phyloP scores from a whole-genome alignment of 257 asterid species.

The Gentiana macrophylla region DNA sequence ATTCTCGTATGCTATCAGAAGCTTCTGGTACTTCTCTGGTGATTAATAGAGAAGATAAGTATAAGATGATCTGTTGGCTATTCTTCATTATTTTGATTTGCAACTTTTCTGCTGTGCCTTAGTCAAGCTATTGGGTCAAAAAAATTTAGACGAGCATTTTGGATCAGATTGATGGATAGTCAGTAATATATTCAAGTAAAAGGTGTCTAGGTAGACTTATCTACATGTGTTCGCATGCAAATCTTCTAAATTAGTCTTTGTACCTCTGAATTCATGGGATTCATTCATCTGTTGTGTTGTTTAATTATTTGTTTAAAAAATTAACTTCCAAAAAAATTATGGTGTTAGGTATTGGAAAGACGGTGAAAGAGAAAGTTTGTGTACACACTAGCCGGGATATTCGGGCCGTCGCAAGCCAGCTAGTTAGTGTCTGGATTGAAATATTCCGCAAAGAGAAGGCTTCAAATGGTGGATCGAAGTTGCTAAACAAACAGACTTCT shows the following conservation, averaged over 20 bases:
- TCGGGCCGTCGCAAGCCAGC: conserved; percentile 98
- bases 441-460: conserved; percentile 95
- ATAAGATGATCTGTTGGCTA: no score
- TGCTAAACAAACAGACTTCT: conserved; percentile 37
- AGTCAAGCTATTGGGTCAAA: no score
- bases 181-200: not conserved
- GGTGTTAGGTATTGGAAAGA: conserved; percentile 74
- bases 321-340: no score
- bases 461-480: conserved; percentile 51
- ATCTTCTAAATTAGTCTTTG: not conserved
- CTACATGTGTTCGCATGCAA: not conserved
- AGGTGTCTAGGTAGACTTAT: not conserved
- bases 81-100: no score
- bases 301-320: no score
- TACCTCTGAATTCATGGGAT: not conserved
- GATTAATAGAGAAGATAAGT: no score
- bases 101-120: no score
- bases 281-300: no score
- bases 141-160: no score
- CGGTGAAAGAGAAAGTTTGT: conserved; percentile 93
- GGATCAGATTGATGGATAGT: no score
- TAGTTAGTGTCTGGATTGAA: conserved; percentile 91
- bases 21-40: no score
- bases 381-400: conserved; percentile 99
- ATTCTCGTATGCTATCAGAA: no score